These are phyloP conservation scores for Cyberlindnera nakhonratchasimensis DNA, from an alignment of 805 yeast species.

Conservation along the genomic window DNA sequence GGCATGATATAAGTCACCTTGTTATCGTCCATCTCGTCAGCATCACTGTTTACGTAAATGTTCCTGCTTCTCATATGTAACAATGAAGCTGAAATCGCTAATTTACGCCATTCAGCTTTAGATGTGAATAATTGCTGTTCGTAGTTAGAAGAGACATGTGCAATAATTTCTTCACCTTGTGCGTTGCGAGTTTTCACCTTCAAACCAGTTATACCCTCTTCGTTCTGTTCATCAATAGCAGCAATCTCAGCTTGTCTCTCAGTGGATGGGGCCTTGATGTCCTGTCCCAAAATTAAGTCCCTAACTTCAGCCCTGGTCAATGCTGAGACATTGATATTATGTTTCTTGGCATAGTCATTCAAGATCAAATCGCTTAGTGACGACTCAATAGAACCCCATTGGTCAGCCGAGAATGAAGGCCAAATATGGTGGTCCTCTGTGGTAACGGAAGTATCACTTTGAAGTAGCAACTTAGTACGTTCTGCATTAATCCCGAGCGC, in stretches of 20 bases:
- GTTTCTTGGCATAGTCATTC: constrained; percentile 78
- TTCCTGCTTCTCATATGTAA: constrained; percentile 73
- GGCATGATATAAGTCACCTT: constrained; percentile 76
- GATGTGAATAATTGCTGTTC: constrained; percentile 84
- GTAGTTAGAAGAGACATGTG: constrained; percentile 86
- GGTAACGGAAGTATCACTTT: constrained; percentile 67
- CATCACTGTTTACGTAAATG: constrained; percentile 57
- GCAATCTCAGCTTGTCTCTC: constrained; percentile 83
- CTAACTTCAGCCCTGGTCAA: constrained; percentile 91
- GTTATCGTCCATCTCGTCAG: constrained; percentile 55
- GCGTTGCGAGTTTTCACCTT: constrained; percentile 84
- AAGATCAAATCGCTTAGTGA: constrained; percentile 85
- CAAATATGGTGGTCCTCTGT: constrained; percentile 83
- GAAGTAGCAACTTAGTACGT: constrained; percentile 65
- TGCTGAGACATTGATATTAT: constrained; percentile 80
- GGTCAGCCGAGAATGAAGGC: constrained; percentile 87
- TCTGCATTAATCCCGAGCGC: constrained; percentile 78
- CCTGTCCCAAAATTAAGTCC: constrained; percentile 92
- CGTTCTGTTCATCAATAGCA: constrained; percentile 56
- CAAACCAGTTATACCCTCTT: constrained; percentile 44
- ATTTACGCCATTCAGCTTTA: constrained; percentile 83
- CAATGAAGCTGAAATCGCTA: constrained; percentile 76
- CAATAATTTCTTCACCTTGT: constrained; percentile 94
- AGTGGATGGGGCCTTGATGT: constrained; percentile 83
- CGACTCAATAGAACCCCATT: constrained; percentile 88